Percentiles rank a stretch among this genome's conserved stretches.
These are phyloP conservation scores for Cadophora sp. DNA, from an alignment of 2,329 filamentous ascomycete species.

Conservation along the genomic window DNA sequence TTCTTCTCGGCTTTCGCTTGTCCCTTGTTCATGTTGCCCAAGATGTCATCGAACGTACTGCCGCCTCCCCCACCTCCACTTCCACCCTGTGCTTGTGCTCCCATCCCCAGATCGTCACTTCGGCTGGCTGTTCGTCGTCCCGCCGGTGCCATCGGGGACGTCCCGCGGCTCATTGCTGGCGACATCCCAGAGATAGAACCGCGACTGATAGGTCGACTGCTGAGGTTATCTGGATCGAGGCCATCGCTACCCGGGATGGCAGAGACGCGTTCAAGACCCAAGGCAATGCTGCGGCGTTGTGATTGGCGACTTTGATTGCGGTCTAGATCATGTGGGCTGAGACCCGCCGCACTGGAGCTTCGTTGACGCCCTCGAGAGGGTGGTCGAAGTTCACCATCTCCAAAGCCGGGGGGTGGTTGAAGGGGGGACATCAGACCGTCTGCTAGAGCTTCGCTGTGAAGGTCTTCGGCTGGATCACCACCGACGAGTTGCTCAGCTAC, in stretches of 20 bases:
- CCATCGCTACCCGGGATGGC: constrained; percentile 29
- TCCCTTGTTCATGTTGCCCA: constrained; percentile 43
- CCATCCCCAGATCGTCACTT: not conserved
- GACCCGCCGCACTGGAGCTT: constrained; percentile 19
- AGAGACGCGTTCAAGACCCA: constrained; percentile 42
- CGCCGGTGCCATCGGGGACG: not conserved
- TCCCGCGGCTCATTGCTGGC: constrained; percentile 12
- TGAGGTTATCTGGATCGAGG: not conserved
- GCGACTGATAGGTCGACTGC: constrained; percentile 8
- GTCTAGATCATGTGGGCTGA: not conserved
- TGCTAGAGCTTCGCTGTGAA: not conserved
- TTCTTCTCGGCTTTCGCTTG: constrained; percentile 13
- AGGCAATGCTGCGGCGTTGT: constrained; percentile 40
- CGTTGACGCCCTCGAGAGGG: constrained; percentile 28
- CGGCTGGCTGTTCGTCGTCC: constrained; percentile 15
- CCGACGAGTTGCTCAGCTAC: constrained; percentile 64
- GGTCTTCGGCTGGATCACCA: constrained; percentile 1
- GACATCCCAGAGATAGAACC: constrained; percentile 12
- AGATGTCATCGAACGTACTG: constrained; percentile 57
- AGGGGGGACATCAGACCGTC: constrained; percentile 34
- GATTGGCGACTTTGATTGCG: constrained; percentile 24
- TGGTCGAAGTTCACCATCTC: constrained; percentile 33
- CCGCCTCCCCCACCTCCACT: constrained; percentile 23
- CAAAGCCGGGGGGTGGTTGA: constrained; percentile 41
- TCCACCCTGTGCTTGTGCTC: constrained; percentile 15